Percentiles rank a stretch among this genome's conserved stretches.
These are phyloP conservation scores for Torulaspora maleeae DNA, from an alignment of 805 yeast genomes.

Conservation along the genomic window DNA sequence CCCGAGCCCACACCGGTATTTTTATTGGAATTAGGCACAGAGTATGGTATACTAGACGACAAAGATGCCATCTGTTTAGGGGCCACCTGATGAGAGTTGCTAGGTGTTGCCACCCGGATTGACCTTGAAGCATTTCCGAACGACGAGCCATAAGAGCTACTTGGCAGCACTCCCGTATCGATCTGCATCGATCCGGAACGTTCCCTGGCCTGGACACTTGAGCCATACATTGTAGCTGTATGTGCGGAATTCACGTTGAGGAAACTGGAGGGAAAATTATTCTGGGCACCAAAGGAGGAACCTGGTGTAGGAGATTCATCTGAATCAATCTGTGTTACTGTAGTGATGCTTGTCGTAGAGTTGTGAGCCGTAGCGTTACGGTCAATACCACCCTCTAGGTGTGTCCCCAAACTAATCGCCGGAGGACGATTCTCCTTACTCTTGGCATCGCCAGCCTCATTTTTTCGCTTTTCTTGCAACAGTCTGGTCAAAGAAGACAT, in stretches of 20 bases:
- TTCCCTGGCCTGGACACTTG: conserved; percentile 20
- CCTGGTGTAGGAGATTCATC: conserved; percentile 14
- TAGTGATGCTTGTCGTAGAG: conserved; percentile 29
- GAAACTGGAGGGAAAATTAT: conserved; percentile 30
- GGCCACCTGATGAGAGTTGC: conserved; percentile 11
- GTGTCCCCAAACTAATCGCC: background rate
- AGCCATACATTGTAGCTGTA: conserved; percentile 31
- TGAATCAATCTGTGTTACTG: conserved; percentile 30
- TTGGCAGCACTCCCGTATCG: conserved; percentile 14
- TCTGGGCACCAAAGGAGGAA: conserved; percentile 10
- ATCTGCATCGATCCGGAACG: conserved; percentile 25
- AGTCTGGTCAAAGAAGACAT: conserved; percentile 36
- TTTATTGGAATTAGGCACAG: conserved; percentile 62
- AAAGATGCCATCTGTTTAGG: conserved; percentile 39
- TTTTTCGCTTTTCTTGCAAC: conserved; percentile 32
- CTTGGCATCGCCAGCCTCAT: conserved; percentile 15
- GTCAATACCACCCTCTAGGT: conserved; percentile 10
- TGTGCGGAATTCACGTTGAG: conserved; percentile 36
- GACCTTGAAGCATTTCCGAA: conserved; percentile 13
- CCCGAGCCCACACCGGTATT: conserved; percentile 23
- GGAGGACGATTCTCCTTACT: conserved; percentile 7
- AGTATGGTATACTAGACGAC: conserved; percentile 61
- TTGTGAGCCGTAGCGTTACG: conserved; percentile 12
- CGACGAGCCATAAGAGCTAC: conserved; percentile 9
- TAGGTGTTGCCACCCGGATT: conserved; percentile 14